Base-by-base conservation (phyloP, 2,329 filamentous ascomycete species). In the Diaporthe australafricana region DNA sequence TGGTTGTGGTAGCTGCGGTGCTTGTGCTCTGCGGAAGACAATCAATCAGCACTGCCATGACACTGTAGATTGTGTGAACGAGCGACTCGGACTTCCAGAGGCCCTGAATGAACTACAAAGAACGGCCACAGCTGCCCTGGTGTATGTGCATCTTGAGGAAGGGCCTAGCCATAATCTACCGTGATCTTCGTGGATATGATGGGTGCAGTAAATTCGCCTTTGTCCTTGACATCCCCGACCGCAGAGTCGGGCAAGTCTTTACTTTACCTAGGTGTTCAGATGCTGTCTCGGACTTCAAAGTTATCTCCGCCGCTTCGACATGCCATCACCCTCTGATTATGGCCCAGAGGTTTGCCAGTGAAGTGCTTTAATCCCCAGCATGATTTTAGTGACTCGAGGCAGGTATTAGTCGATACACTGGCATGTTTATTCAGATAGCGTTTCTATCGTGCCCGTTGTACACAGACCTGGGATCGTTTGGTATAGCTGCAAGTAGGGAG, bases 401-500 rank as follows among this genome's bases (percentile, higher is more conserved):
- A 68, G 30, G 22, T 62, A 55, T 55, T n/a, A n/a, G n/a, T n/a
- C n/a, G n/a, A n/a, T n/a, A n/a, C n/a, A n/a, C n/a, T n/a, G n/a
- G n/a, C n/a, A n/a, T n/a, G n/a, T n/a, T n/a, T n/a, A n/a, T n/a
- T n/a, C n/a, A n/a, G n/a, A n/a, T n/a, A n/a, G n/a, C n/a, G n/a
- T n/a, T n/a, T n/a, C 71, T 65, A 16, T 85, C 83, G 70, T 83
- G 81, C 69, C 83, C 88, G 27, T 80, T 78, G 66, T 88, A 88
- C 16, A 87, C 86, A 9, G 82, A 78, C 30, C 83, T 80, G 22
- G 84, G 82, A 7, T 88, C 86, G 5, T 85, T 83, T 0, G 86
- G 83, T 6, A 87, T 81, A 22, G 85, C 82, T 73, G 87, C 86
- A 75, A 88, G n/a, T n/a, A n/a, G n/a, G n/a, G n/a, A n/a, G n/a